A percentile compares a stretch with the other conserved stretches of the same genome.
phyloP scores from a whole-genome alignment of 2,329 filamentous ascomycete species.

The Colletotrichum gigasporum region DNA sequence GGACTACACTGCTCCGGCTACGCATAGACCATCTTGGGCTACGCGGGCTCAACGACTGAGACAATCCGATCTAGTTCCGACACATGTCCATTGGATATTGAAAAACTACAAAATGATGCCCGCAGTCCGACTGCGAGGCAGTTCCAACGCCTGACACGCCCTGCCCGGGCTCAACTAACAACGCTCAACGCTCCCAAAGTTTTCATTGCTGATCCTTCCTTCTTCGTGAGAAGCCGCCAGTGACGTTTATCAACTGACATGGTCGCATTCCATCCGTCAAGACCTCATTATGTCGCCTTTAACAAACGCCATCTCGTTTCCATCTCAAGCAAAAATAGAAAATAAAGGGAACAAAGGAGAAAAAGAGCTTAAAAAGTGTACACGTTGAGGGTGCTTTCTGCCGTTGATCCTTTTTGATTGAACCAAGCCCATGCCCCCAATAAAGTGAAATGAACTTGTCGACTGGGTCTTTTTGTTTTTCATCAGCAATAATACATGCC shows the following conservation, averaged over 20 bases:
- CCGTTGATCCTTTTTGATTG: background rate
- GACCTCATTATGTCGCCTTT: slow-evolving; percentile 24
- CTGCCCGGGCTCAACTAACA: slow-evolving; percentile 17
- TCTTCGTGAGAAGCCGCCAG: slow-evolving; percentile 11
- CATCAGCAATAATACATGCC: slow-evolving; percentile 15
- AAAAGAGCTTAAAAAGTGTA: slow-evolving; percentile 1
- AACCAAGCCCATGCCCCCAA: background rate
- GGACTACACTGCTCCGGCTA: too few relatives aligned
- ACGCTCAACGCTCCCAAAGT: slow-evolving; percentile 28
- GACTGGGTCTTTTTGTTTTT: background rate
- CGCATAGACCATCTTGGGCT: too few relatives aligned
- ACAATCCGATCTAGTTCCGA: slow-evolving; percentile 16
- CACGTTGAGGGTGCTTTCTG: background rate
- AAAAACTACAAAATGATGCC: slow-evolving; percentile 29
- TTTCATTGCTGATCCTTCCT: slow-evolving; percentile 28
- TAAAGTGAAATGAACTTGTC: background rate
- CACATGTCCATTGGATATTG: slow-evolving; percentile 26
- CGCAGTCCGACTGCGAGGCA: slow-evolving; percentile 24
- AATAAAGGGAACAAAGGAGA: background rate
- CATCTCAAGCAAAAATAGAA: slow-evolving; percentile 16
- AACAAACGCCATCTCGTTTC: slow-evolving; percentile 29
- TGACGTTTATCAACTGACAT: slow-evolving; percentile 12
- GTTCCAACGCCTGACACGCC: slow-evolving; percentile 28
- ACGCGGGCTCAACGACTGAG: too few relatives aligned
- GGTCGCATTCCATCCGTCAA: slow-evolving; percentile 26